Percentiles rank a stretch among this genome's conserved stretches.
These are phyloP conservation scores for Zizania latifolia DNA, from an alignment of 176 grass and related monocot genomes.

Conservation along the genomic window DNA sequence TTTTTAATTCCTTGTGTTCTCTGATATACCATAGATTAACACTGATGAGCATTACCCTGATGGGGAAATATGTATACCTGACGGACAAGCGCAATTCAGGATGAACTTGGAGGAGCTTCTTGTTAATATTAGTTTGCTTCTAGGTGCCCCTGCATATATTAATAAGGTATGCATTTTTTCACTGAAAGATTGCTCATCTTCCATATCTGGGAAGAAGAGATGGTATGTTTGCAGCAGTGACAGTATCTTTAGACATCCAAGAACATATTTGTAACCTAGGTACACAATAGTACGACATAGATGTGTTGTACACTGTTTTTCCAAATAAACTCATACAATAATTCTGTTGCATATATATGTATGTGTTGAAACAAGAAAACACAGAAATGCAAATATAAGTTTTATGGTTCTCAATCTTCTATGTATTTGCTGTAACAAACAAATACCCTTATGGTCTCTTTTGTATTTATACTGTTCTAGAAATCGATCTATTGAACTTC, in stretches of 20 bases:
- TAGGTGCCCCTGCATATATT: conserved; percentile 60
- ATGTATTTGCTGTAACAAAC: not conserved
- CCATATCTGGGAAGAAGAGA: not conserved
- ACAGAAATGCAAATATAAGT: too few species aligned
- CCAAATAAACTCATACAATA: too few species aligned
- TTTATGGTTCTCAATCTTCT: not conserved
- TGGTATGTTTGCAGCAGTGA: not conserved
- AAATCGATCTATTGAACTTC: not conserved
- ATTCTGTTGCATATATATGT: too few species aligned
- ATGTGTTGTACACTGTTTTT: too few species aligned
- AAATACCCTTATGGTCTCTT: not conserved
- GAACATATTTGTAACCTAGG: not conserved
- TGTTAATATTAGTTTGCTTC: conserved; percentile 84
- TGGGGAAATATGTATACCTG: conserved; percentile 54
- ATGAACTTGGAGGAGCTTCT: conserved; percentile 91
- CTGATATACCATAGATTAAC: conserved; percentile 42
- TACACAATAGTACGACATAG: not conserved
- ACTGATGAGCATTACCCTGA: conserved; percentile 34
- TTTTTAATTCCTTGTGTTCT: conserved; percentile 20
- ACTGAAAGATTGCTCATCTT: not conserved
- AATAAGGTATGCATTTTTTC: conserved; percentile 49
- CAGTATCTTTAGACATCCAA: not conserved
- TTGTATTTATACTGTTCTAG: not conserved
- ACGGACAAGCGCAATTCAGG: conserved; percentile 69
- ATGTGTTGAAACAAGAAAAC: too few species aligned